Evolutionary conservation across 306 rosid genomes (phyloP).

Genomic region (Cucumis hystrix): DNA sequence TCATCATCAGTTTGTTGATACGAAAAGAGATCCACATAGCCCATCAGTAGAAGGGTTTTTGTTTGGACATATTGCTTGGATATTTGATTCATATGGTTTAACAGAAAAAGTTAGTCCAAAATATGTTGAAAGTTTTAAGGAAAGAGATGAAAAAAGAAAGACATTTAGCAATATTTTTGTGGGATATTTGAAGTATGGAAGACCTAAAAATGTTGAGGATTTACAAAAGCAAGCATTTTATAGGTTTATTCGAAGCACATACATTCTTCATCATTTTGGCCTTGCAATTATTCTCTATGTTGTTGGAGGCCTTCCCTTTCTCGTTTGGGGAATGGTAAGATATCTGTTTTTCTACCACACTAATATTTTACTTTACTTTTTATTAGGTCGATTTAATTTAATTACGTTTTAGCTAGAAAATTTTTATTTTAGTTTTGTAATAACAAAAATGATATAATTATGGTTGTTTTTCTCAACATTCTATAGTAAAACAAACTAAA

Average conservation of each 20-base stretch:
- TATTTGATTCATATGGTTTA: constrained; percentile 48
- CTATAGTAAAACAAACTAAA: no score
- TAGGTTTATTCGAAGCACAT: constrained; percentile 41
- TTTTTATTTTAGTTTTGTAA: no score
- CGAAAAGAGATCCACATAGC: constrained; percentile 87
- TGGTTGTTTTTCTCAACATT: no score
- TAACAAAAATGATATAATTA: no score
- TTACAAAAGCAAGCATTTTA: constrained; percentile 47
- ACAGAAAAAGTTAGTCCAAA: constrained; percentile 32
- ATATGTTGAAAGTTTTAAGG: neutral
- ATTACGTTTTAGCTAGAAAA: no score
- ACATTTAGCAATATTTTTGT: neutral
- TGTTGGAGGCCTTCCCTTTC: constrained; percentile 51
- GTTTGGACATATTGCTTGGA: constrained; percentile 80
- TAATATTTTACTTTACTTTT: neutral
- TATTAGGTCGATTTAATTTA: no score
- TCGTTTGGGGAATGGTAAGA: constrained; percentile 67
- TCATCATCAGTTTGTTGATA: constrained; percentile 85
- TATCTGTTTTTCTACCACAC: no score
- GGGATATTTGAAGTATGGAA: constrained; percentile 57
- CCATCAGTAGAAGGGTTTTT: constrained; percentile 67
- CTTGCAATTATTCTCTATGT: constrained; percentile 41
- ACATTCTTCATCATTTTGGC: constrained; percentile 41
- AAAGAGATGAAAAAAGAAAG: no score
- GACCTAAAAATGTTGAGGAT: constrained; percentile 53